Percentiles rank a stretch among this genome's conserved stretches.
Evolutionary conservation across 768 basidiomycete species (phyloP).

Genomic region (Jaapia argillacea): DNA sequence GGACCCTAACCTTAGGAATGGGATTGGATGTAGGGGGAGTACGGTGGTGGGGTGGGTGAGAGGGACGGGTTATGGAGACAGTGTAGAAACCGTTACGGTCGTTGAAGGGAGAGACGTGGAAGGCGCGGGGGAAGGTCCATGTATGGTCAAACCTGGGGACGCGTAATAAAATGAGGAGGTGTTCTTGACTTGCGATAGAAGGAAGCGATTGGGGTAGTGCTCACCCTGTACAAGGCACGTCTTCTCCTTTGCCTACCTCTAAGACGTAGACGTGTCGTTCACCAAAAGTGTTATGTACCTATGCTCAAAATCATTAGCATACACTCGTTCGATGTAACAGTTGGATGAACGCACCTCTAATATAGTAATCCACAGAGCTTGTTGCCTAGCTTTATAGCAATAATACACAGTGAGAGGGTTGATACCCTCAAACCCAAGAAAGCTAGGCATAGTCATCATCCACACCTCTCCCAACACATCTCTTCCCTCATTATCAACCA

Average conservation of each 20-base stretch:
- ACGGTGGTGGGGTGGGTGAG: slow-evolving; percentile 18
- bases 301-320: slow-evolving; percentile 1
- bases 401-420: slow-evolving; percentile 67
- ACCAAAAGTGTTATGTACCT: slow-evolving; percentile 70
- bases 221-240: slow-evolving; percentile 25
- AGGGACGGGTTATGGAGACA: slow-evolving; percentile 40
- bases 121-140: slow-evolving; percentile 58
- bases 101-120: slow-evolving; percentile 75
- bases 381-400: slow-evolving; percentile 31
- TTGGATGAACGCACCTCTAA: slow-evolving; percentile 38
- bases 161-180: no score
- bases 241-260: slow-evolving; percentile 33
- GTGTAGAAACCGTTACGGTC: slow-evolving; percentile 58
- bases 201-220: slow-evolving; percentile 7
- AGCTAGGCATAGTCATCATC: slow-evolving; percentile 69
- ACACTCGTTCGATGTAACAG: not conserved
- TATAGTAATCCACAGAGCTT: slow-evolving; percentile 30
- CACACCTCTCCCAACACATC: slow-evolving; percentile 39
- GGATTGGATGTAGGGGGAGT: slow-evolving; percentile 16
- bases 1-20: slow-evolving; percentile 33
- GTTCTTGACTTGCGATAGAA: not conserved
- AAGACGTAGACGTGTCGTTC: slow-evolving; percentile 57
- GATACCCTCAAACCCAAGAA: slow-evolving; percentile 56
- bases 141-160: slow-evolving; percentile 47
- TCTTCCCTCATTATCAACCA: no score